Evolutionary conservation across 805 yeast species (phyloP).

Genomic region (Wickerhamomyces ciferrii): DNA sequence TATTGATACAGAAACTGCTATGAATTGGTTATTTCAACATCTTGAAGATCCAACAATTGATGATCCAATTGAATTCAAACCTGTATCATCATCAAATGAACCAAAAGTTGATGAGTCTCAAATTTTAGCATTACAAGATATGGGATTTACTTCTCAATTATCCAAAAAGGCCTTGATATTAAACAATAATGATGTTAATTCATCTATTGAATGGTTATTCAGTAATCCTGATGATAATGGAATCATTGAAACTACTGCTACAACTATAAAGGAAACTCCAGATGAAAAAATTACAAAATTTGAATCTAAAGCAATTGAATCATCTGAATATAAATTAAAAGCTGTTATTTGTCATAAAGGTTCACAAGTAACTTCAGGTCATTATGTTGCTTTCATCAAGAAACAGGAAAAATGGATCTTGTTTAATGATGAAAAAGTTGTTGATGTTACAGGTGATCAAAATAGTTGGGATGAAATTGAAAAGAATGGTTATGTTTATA

Average conservation of each 20-base stretch:
- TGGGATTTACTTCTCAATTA: conserved; percentile 73
- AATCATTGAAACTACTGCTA: conserved; percentile 28
- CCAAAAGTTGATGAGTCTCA: conserved; percentile 30
- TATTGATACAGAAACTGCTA: conserved; percentile 57
- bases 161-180: conserved; percentile 69
- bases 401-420: conserved; percentile 58
- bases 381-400: conserved; percentile 72
- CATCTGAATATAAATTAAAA: conserved; percentile 40
- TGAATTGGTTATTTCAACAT: conserved; percentile 87
- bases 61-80: conserved; percentile 24
- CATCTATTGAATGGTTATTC: conserved; percentile 91
- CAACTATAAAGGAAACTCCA: conserved; percentile 8
- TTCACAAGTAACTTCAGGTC: conserved; percentile 80
- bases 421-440: conserved; percentile 86
- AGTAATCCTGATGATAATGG: conserved; percentile 77
- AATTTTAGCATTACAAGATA: conserved; percentile 45
- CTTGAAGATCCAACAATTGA: conserved; percentile 83
- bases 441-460: conserved; percentile 37
- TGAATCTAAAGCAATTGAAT: background rate
- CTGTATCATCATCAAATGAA: conserved; percentile 1
- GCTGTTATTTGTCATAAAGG: conserved; percentile 86
- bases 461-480: conserved; percentile 27
- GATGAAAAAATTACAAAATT: conserved; percentile 5
- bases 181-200: conserved; percentile 57
- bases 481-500: conserved; percentile 41